These are phyloP conservation scores for Parmales sp. DNA, from an alignment of 108 stramenopile genomes.

Conservation along the genomic window DNA sequence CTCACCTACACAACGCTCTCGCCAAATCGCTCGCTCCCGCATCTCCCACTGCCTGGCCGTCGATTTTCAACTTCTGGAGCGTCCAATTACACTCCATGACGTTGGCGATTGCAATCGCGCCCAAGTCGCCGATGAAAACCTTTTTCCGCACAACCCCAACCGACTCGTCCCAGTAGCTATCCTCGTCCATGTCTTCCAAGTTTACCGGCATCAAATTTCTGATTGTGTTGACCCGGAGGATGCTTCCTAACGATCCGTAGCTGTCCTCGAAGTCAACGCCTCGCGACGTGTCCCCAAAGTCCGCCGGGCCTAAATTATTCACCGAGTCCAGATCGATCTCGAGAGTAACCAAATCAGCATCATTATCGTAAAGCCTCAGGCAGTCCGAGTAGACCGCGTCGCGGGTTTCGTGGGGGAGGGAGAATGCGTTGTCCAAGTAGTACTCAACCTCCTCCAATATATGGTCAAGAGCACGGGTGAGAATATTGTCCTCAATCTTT, in stretches of 20 bases:
- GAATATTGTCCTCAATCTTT: neutral
- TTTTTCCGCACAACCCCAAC: too few relatives aligned
- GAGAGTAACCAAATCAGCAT: neutral
- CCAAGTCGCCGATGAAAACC: neutral
- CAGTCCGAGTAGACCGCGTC: neutral
- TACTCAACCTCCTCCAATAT: neutral
- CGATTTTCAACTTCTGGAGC: neutral
- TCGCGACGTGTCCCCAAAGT: too few relatives aligned
- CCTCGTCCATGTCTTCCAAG: too few relatives aligned
- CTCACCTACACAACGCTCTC: neutral
- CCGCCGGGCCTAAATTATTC: too few relatives aligned
- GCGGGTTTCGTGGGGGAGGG: neutral
- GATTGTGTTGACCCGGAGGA: too few relatives aligned
- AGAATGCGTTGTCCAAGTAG: conserved; percentile 2
- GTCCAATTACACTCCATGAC: neutral
- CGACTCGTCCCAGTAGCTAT: too few relatives aligned
- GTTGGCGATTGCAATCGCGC: neutral
- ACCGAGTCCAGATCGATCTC: too few relatives aligned
- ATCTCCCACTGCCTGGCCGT: conserved; percentile 3
- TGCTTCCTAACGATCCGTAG: too few relatives aligned
- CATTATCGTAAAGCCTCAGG: neutral
- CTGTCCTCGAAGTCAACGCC: too few relatives aligned
- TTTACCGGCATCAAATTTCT: too few relatives aligned
- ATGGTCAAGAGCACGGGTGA: neutral
- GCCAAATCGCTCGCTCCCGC: neutral